Base-by-base conservation (phyloP, 2,329 filamentous ascomycete genomes). In the Fusarium verrucosum region DNA sequence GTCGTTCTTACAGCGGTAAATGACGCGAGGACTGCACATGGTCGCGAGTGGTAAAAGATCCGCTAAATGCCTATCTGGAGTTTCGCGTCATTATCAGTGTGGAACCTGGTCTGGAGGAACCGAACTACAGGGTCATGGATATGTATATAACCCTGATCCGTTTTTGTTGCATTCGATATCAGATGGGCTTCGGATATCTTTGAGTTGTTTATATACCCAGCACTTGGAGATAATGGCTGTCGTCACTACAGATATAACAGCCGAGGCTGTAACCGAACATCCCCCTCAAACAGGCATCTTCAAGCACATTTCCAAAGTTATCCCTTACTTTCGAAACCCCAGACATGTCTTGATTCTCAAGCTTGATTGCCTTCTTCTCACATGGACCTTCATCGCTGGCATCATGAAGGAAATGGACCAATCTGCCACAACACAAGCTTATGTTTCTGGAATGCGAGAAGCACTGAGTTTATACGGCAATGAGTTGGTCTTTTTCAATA, bases 401-500 rank as follows among this genome's bases (percentile, higher is more conserved):
- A 62, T 77, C 13, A 66, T 76, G 62, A 77, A 77, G 36, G 75
- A 77, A 41, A 75, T 77, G 74, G 75, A 77, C 35, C 76, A 77
- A 53, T 74, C 73, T 4, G 74, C 75, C 1, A 77, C 76, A 1
- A 77, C 75, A 0, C 73, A 75, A 23, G 75, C 75, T 0, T 77
- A 76, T 45, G 74, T 79, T 2, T 76, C 75, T 1, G 80, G 80
- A 22, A 79, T 76, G 72, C 61, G 56, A 51, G 72, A 68, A 22
- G 19, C 57, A 4, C 17, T 66, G 26, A 54, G 44, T 1, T 72
- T 87, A 19, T 80, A 82, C 41, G 78, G 79, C 2, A 87, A 87
- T 61, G 76, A 88, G 52, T 76, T 87, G 28, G 86, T 87, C 49
- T 82, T 85, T 54, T 72, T 80, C 57, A 74, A 72, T 46, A 82